These are phyloP conservation scores for Fusarium fracticaudum DNA, from an alignment of 2,329 filamentous ascomycete genomes.

Conservation along the genomic window DNA sequence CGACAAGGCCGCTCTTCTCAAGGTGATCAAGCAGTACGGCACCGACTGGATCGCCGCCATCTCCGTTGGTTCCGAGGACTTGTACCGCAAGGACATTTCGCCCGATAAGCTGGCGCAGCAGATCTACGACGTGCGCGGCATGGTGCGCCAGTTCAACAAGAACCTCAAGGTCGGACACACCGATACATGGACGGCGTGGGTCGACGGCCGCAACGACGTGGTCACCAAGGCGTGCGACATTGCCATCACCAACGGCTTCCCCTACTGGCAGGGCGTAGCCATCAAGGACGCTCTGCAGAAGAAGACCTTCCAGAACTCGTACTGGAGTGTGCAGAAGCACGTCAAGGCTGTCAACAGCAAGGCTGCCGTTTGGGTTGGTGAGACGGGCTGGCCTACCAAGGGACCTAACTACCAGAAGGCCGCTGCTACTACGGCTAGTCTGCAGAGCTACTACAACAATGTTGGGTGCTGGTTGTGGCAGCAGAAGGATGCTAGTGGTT, in stretches of 20 bases:
- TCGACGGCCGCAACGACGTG: conserved; percentile 37
- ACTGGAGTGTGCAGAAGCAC: conserved; percentile 32
- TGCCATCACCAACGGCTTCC: conserved; percentile 39
- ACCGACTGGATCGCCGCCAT: conserved; percentile 39
- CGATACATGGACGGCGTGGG: conserved; percentile 41
- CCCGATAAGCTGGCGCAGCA: conserved; percentile 37
- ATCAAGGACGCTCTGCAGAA: conserved; percentile 36
- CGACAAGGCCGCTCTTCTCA: conserved; percentile 39
- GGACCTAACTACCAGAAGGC: conserved; percentile 35
- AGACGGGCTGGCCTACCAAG: conserved; percentile 37
- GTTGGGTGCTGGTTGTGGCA: conserved; percentile 37
- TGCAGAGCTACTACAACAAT: conserved; percentile 37
- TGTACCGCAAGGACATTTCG: conserved; percentile 39
- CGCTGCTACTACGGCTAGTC: conserved; percentile 9
- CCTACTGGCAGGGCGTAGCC: conserved; percentile 39
- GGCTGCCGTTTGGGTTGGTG: conserved; percentile 36
- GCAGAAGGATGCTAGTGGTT: conserved; percentile 29
- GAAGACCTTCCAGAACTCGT: conserved; percentile 40
- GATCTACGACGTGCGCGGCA: conserved; percentile 40
- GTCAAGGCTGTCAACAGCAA: conserved; percentile 35
- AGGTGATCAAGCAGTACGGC: conserved; percentile 39
- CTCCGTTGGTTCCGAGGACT: conserved; percentile 37
- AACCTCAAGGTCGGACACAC: conserved; percentile 39
- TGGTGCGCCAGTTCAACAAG: conserved; percentile 39
- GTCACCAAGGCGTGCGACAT: conserved; percentile 39